Evolutionary conservation across 73 alveolate genomes (phyloP).

Genomic region (Durusdinium trenchii): DNA sequence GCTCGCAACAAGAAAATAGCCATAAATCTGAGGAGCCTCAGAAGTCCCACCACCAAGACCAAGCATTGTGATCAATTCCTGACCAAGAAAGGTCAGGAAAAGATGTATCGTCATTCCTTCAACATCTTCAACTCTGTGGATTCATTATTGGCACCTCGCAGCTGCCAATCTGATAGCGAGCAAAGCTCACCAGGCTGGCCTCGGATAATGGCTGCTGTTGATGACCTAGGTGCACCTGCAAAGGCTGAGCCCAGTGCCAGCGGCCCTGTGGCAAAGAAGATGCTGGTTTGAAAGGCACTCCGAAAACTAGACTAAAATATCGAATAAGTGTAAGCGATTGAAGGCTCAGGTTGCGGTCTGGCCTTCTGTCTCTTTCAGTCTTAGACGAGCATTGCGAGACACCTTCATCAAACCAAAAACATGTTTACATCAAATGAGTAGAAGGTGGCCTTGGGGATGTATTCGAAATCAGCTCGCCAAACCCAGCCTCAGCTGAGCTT

Average conservation of each 20-base stretch:
- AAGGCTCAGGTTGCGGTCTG: too few species aligned
- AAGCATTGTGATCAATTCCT: constrained; percentile 68
- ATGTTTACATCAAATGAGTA: background rate
- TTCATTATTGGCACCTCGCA: background rate
- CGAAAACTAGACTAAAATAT: too few species aligned
- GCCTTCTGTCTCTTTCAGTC: constrained; percentile 77
- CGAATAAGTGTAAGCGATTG: too few species aligned
- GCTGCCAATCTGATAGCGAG: constrained; percentile 75
- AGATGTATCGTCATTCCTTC: background rate
- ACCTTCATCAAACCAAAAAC: background rate
- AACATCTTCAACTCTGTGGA: background rate
- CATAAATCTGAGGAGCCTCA: background rate
- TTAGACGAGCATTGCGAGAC: constrained; percentile 55
- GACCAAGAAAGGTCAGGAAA: background rate
- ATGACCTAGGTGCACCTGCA: too few species aligned
- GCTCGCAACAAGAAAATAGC: background rate
- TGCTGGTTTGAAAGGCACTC: too few species aligned
- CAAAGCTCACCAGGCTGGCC: constrained; percentile 84
- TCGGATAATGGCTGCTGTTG: background rate
- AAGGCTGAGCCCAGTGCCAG: background rate
- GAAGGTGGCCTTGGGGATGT: constrained; percentile 49
- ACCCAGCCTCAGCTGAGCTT: constrained; percentile 27
- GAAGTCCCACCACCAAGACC: constrained; percentile 69
- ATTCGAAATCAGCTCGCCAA: constrained; percentile 82
- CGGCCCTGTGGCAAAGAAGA: background rate